phyloP scores from a whole-genome alignment of 306 rosid species.

The Vicia sativa region DNA sequence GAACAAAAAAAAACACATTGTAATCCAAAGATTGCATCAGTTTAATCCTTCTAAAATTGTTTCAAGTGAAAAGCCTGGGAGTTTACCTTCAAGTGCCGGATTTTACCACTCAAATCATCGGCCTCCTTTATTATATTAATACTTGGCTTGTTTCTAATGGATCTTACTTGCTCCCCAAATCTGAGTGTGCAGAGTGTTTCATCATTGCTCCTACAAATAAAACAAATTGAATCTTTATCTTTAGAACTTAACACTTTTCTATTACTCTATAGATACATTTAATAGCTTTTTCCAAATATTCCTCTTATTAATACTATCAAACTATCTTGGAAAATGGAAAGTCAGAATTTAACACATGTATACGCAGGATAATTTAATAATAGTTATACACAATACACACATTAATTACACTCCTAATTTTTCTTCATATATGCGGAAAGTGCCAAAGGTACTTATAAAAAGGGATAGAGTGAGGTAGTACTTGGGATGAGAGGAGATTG shows the following conservation, averaged over 20 bases:
- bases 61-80: conserved; percentile 13
- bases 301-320: neutral
- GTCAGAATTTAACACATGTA: neutral
- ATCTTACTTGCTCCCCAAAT: conserved; percentile 75
- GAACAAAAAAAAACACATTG: conserved; percentile 33
- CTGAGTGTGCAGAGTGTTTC: conserved; percentile 73
- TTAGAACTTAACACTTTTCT: conserved; percentile 6
- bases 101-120: conserved; percentile 77
- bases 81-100: conserved; percentile 85
- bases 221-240: conserved; percentile 31
- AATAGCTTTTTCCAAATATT: neutral
- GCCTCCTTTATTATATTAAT: conserved; percentile 78
- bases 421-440: neutral
- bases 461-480: neutral
- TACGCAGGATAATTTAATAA: neutral
- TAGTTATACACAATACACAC: neutral
- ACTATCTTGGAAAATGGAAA: neutral
- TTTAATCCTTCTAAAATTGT: conserved; percentile 33
- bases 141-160: conserved; percentile 71
- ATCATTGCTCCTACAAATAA: conserved; percentile 60
- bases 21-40: conserved; percentile 7
- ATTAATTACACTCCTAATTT: neutral
- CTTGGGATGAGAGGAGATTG: conserved; percentile 70
- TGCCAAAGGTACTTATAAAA: conserved; percentile 4
- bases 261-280: conserved; percentile 5